A percentile compares a stretch with the other conserved stretches of the same genome.
Evolutionary conservation across 2,329 filamentous ascomycete genomes (phyloP).

Genomic region (Parascedosporium putredinis): DNA sequence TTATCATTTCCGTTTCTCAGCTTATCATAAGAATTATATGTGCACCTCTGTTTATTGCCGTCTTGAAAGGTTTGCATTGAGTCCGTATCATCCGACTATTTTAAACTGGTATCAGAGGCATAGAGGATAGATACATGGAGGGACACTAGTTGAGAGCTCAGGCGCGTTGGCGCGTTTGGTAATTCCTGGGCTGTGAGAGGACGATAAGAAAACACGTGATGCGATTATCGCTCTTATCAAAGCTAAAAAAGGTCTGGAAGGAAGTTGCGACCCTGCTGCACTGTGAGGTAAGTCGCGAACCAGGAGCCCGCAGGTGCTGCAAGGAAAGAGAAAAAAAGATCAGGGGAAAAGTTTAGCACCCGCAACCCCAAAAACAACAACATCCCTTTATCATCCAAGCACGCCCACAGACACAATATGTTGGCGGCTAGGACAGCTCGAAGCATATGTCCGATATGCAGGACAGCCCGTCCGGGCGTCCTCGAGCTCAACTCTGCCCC

Average conservation of each 20-base stretch:
- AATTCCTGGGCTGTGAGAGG: slow-evolving; percentile 4
- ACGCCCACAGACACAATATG: slow-evolving; percentile 18
- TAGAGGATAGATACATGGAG: too few species aligned
- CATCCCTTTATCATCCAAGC: too few species aligned
- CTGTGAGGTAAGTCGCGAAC: not conserved
- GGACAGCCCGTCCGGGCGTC: slow-evolving; percentile 12
- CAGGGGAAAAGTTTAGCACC: too few species aligned
- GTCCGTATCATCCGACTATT: too few species aligned
- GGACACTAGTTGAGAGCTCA: not conserved
- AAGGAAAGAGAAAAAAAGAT: too few species aligned
- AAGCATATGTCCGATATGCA: slow-evolving; percentile 22
- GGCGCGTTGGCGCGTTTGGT: not conserved
- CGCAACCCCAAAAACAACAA: too few species aligned
- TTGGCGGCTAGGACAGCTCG: slow-evolving; percentile 23
- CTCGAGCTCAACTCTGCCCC: slow-evolving; percentile 9
- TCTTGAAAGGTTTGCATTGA: too few species aligned
- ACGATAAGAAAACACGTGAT: slow-evolving; percentile 3
- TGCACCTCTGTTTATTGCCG: too few species aligned
- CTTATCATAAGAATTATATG: too few species aligned
- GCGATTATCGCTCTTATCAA: not conserved
- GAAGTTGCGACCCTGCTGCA: not conserved
- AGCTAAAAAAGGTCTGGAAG: not conserved
- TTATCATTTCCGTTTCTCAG: too few species aligned
- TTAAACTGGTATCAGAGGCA: too few species aligned
- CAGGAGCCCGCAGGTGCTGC: too few species aligned